A percentile compares a stretch with the other conserved stretches of the same genome.
phyloP scores from a whole-genome alignment of 2,329 filamentous ascomycete genomes.

The Fusarium lyarnte region DNA sequence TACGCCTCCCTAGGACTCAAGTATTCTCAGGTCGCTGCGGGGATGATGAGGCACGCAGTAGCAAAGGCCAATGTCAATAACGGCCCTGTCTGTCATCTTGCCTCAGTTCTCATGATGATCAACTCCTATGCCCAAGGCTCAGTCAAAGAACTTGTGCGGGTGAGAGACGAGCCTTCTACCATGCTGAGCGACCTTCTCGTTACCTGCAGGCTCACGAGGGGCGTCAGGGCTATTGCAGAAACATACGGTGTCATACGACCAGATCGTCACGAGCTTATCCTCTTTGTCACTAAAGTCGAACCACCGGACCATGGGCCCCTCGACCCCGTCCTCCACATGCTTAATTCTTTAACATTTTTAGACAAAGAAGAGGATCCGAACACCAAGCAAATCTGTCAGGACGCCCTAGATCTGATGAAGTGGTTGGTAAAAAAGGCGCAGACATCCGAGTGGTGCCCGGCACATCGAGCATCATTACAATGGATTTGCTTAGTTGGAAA shows the following conservation, averaged over 20 bases:
- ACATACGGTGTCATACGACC: neutral
- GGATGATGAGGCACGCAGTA: neutral
- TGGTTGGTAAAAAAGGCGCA: neutral
- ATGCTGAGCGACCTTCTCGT: neutral
- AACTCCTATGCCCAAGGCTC: slow-evolving; percentile 1
- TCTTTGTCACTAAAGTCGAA: neutral
- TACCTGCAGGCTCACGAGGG: neutral
- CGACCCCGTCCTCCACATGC: neutral
- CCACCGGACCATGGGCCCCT: neutral
- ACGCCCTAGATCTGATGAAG: neutral
- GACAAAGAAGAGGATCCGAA: neutral
- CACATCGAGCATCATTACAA: neutral
- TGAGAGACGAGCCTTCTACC: neutral
- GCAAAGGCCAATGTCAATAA: neutral
- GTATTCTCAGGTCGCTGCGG: neutral
- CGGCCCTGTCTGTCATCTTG: neutral
- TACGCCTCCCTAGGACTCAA: neutral
- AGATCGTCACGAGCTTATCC: neutral
- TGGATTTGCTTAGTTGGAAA: neutral
- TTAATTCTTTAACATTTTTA: neutral
- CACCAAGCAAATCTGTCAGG: neutral
- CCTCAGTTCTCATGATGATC: slow-evolving; percentile 5
- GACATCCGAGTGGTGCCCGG: neutral
- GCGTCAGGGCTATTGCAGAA: neutral
- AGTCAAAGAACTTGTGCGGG: neutral